Base-by-base conservation (phyloP, 352 stramenopile genomes). In the Phytophthora agathidicida region DNA sequence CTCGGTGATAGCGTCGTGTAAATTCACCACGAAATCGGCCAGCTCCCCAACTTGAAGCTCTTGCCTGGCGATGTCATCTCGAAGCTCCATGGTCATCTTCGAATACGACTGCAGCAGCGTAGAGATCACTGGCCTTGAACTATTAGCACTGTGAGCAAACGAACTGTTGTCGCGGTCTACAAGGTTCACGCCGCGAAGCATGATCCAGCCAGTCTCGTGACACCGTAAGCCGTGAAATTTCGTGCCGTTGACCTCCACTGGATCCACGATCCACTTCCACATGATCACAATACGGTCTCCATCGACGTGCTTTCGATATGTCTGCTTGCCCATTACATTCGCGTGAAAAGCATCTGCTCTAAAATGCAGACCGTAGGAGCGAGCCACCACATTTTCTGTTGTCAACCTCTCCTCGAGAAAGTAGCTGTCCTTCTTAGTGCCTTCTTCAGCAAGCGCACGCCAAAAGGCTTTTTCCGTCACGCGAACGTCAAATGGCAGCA, bases 41-140 rank as follows among this genome's bases (percentile, higher is more conserved):
- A 82, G 58, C 19, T 47, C 50, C 7, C 66, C 65, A 7, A 82
- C 58, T 44, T 75, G 57, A 27, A 74, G 49, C 7, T 77, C 61
- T 47, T 75, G 60, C 38, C 83, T 62, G 22, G 51, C 64, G 22
- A 85, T 70, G 35, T 81, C 67, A 19, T 84, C 71, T 36, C 82
- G 66, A 7, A 88, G 60, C 37, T 81, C 71, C 35, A 79, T 72
- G 1, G 67, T 68, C 43, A 77, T 80, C 35, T 73, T 77, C 19
- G 74, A 69, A 61, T 69, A 86, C 37, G 75, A 80, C 52, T 83
- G 77, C 39, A 86, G 57, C 3, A 58, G 56, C 23, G 78, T 77
- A 5, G 53, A 68, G 13, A 50, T 57, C 11, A 68, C 22, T 7
- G 47, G 16, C 2, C 6, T n/a, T 50, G 0, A 32, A 47, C 6